Conservation (phyloP, 1,284 basidiomycete genomes). For the Omphalotus olearius region DNA sequence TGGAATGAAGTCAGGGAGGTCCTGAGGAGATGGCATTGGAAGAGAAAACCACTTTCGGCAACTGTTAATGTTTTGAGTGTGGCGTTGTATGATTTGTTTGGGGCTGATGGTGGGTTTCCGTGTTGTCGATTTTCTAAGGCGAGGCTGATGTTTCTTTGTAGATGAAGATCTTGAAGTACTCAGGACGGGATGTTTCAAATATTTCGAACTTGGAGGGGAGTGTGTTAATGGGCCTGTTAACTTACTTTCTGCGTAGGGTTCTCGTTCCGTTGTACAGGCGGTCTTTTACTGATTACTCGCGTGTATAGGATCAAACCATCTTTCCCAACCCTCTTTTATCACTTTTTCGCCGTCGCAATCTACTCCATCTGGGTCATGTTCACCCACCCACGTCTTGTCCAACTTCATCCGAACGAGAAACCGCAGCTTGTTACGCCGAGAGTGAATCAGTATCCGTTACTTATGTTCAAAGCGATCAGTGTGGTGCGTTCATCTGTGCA, state of each 20-base stretch:
- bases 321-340: conserved; percentile 76
- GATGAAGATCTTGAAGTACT: conserved; percentile 81
- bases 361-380: conserved; percentile 90
- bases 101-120: conserved; percentile 68
- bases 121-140: no score
- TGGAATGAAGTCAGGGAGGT: conserved; percentile 9
- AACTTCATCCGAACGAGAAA: conserved; percentile 15
- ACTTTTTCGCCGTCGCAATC: conserved; percentile 95
- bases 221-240: conserved; percentile 88
- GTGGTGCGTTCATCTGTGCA: conserved; percentile 48
- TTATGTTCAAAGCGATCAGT: conserved; percentile 35
- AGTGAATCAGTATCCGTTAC: conserved; percentile 39
- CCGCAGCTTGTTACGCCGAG: conserved; percentile 23
- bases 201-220: conserved; percentile 92
- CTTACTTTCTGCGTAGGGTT: conserved; percentile 79
- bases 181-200: conserved; percentile 93
- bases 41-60: conserved; percentile 73
- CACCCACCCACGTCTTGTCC: conserved; percentile 50
- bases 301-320: conserved; percentile 55
- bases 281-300: background rate
- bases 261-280: conserved; percentile 61
- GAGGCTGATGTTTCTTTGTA: conserved; percentile 26
- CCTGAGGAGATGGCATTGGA: conserved; percentile 74
- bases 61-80: conserved; percentile 91
- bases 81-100: conserved; percentile 89